phyloP scores from a whole-genome alignment of 23 red algal genomes.

The Gracilaria caudata region DNA sequence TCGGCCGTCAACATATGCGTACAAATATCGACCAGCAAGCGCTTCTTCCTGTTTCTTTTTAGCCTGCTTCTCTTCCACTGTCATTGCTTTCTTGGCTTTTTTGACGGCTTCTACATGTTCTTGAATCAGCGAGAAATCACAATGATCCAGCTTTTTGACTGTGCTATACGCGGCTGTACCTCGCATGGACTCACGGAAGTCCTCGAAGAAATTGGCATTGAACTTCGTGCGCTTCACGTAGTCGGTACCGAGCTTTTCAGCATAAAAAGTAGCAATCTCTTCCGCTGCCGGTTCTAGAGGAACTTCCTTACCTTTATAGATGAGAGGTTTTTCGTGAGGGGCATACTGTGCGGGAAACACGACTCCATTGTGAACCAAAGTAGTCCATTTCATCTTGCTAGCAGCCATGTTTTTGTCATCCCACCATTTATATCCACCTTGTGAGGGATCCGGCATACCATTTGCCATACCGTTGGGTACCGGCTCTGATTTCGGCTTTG shows the following conservation, averaged over 20 bases:
- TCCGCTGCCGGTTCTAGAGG: slow-evolving; percentile 74
- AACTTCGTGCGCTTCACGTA: slow-evolving; percentile 88
- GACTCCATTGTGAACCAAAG: slow-evolving; percentile 88
- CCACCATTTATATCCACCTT: slow-evolving; percentile 67
- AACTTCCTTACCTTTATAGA: slow-evolving; percentile 86
- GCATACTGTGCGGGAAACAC: slow-evolving; percentile 93
- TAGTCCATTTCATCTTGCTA: slow-evolving; percentile 83
- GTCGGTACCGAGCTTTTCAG: slow-evolving; percentile 87
- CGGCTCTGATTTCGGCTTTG: background rate
- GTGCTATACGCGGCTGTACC: slow-evolving; percentile 1
- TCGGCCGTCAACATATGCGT: slow-evolving; percentile 95
- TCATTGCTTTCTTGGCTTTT: slow-evolving; percentile 75
- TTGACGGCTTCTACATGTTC: slow-evolving; percentile 76
- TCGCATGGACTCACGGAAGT: slow-evolving; percentile 75
- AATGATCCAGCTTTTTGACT: slow-evolving; percentile 74
- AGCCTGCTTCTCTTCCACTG: slow-evolving; percentile 65
- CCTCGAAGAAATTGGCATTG: slow-evolving; percentile 91
- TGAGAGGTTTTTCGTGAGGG: slow-evolving; percentile 72
- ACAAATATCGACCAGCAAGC: slow-evolving; percentile 74
- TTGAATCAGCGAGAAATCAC: slow-evolving; percentile 89
- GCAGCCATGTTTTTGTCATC: slow-evolving; percentile 46
- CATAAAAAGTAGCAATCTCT: slow-evolving; percentile 98
- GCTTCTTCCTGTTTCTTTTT: slow-evolving; percentile 84
- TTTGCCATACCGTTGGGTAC: background rate
- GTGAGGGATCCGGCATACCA: background rate